phyloP scores from a whole-genome alignment of 2,329 filamentous ascomycete species.

The Diaporthe nobilis region DNA sequence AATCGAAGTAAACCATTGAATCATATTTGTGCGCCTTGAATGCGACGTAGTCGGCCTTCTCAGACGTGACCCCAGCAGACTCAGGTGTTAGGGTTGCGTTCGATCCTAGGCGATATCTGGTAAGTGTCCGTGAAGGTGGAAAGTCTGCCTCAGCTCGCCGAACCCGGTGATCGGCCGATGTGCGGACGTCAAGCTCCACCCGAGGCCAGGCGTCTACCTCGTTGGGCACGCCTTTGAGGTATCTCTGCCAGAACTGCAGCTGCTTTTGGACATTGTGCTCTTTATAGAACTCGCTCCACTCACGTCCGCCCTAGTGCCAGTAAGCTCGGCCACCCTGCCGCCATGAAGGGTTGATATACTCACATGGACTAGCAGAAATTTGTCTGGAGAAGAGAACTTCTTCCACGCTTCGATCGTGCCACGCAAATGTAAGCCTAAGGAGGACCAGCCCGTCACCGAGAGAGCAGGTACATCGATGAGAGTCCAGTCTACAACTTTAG shows the following conservation, averaged over 20 bases:
- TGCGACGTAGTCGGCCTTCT: too few species aligned
- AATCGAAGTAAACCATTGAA: not conserved
- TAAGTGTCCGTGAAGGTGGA: not conserved
- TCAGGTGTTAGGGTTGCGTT: too few species aligned
- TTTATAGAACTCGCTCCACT: not conserved
- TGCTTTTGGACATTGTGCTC: not conserved
- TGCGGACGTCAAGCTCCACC: not conserved
- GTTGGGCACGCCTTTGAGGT: not conserved
- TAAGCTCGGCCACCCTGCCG: not conserved
- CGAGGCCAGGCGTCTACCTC: not conserved
- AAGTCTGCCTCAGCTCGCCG: not conserved
- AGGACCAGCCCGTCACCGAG: not conserved
- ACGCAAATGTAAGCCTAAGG: not conserved
- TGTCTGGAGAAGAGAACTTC: not conserved
- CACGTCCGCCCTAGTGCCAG: not conserved
- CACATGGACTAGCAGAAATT: not conserved
- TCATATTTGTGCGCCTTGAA: not conserved
- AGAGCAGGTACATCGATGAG: not conserved
- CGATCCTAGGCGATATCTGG: not conserved
- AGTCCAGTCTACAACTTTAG: not conserved
- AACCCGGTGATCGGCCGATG: not conserved
- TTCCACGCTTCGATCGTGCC: not conserved
- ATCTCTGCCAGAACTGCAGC: not conserved
- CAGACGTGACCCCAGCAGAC: too few species aligned
- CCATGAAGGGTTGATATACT: not conserved